Base-by-base conservation (phyloP, 305 asterid genomes). In the Solanum chacoense region DNA sequence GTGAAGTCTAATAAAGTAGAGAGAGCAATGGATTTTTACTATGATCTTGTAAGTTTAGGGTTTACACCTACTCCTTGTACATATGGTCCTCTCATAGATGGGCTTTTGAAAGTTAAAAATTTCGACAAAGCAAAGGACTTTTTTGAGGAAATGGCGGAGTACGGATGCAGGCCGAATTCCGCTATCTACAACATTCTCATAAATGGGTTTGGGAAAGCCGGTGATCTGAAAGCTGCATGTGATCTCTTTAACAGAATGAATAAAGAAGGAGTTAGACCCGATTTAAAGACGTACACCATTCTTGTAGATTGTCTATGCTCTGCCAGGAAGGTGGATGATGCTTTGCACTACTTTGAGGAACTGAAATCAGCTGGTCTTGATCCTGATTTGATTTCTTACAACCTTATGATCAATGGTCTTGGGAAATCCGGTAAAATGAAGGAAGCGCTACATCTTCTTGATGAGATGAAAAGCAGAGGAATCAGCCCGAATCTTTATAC, bases 31-130 rank as follows among this genome's bases (percentile, higher is more conserved):
- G 95, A 94, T 89, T 88, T 96, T 18, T 97, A 94, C 90, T 95
- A 93, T 88, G 98, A 94, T 93, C 95, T 97, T 24, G 85, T 97
- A 86, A 95, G 98, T 78, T 94, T 91, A 55, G 99, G 97, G 74
- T 96, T 97, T 91, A 93, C 94, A 85, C 98, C 99, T 71, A 96
- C 98, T 83, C 98, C 98, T 36, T 94, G 96, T 90, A 96, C 99
- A 34, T 97, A 97, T 89, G 99, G 99, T 90, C 98, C 99, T 75
- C 97, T 97, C 69, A 91, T 97, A 71, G 97, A 95, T 89, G 99
- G 98, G 65, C 96, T 95, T 84, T 87, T 94, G 92, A 97, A 96
- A 92, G 92, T 90, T 89, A 90, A 87, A 88, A 93, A 92, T 76
- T 86, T 95, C 78, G 98, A 92, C 14, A 94, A 92, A 88, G 98